Evolutionary conservation across 108 stramenopile species (phyloP).

Genomic region (Cyclotella cryptica): DNA sequence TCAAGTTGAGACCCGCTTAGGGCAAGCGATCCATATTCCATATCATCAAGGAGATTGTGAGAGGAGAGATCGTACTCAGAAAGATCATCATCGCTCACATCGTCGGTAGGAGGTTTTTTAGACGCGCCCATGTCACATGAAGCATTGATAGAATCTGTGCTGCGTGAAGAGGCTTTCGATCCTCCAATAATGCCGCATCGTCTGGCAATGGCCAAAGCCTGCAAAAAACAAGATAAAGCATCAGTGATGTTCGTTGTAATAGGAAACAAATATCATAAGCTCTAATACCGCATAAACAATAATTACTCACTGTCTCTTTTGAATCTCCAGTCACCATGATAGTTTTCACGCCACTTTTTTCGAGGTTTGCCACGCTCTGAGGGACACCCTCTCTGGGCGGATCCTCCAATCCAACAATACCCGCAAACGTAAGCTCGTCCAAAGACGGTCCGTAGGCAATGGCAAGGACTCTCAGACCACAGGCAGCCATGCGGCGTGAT

Average conservation of each 20-base stretch:
- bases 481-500: conserved; percentile 78
- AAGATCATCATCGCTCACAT: conserved; percentile 35
- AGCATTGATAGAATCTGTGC: neutral
- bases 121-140: neutral
- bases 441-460: conserved; percentile 79
- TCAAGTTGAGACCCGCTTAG: conserved; percentile 85
- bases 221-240: neutral
- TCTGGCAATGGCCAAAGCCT: conserved; percentile 89
- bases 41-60: conserved; percentile 45
- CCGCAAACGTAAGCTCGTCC: conserved; percentile 84
- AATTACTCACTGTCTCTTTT: conserved; percentile 76
- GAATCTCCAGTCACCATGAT: conserved; percentile 98
- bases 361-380: conserved; percentile 79
- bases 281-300: too few species aligned
- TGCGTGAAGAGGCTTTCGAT: conserved; percentile 8
- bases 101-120: conserved; percentile 23
- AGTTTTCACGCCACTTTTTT: conserved; percentile 54
- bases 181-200: conserved; percentile 84
- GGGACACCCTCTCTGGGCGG: conserved; percentile 89
- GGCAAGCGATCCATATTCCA: conserved; percentile 53
- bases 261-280: too few species aligned
- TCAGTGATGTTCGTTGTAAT: too few species aligned
- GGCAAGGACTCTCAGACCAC: conserved; percentile 92
- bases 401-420: conserved; percentile 93
- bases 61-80: conserved; percentile 24